A percentile compares a stretch with the other conserved stretches of the same genome.
Evolutionary conservation across 2,329 filamentous ascomycete genomes (phyloP).

Genomic region (Hypoxylon sp.): DNA sequence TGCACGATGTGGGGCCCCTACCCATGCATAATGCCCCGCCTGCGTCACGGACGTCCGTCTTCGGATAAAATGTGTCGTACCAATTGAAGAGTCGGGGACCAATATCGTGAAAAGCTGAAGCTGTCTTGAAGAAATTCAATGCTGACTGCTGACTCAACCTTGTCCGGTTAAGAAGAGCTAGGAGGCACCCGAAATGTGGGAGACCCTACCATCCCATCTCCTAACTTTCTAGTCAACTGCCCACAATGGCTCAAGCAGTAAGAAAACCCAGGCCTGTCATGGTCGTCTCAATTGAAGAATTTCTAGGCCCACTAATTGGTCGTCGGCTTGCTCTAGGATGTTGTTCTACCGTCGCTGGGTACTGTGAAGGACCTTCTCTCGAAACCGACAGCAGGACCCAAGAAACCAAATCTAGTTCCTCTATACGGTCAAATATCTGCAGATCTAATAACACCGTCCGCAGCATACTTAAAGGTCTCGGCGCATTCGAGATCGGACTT

Average conservation of each 20-base stretch:
- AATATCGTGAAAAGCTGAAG: slow-evolving; percentile 13
- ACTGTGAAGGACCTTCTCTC: slow-evolving; percentile 60
- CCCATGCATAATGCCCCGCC: background rate
- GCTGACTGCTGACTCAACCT: slow-evolving; percentile 37
- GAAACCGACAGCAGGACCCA: slow-evolving; percentile 52
- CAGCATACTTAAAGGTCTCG: slow-evolving; percentile 92
- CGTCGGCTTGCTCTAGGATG: slow-evolving; percentile 51
- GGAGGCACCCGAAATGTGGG: slow-evolving; percentile 10
- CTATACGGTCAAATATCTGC: slow-evolving; percentile 87
- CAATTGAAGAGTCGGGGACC: slow-evolving; percentile 18
- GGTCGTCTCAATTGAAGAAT: slow-evolving; percentile 20
- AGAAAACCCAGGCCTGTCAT: slow-evolving; percentile 19
- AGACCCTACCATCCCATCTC: background rate
- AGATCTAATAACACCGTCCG: slow-evolving; percentile 93
- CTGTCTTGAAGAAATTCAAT: slow-evolving; percentile 10
- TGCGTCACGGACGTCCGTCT: slow-evolving; percentile 32
- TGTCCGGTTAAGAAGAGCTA: slow-evolving; percentile 5
- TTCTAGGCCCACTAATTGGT: slow-evolving; percentile 30
- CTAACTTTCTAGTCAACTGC: slow-evolving; percentile 12
- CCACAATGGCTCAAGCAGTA: slow-evolving; percentile 48
- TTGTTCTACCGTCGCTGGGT: slow-evolving; percentile 61
- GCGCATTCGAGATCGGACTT: slow-evolving; percentile 79
- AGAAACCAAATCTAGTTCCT: slow-evolving; percentile 79
- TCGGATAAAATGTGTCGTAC: slow-evolving; percentile 35
- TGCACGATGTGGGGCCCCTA: slow-evolving; percentile 13